Evolutionary conservation across 1,139 yeast species (phyloP), one percentile per base, ranked within the genome.

Genomic region (Taphrina flavorubra): DNA sequence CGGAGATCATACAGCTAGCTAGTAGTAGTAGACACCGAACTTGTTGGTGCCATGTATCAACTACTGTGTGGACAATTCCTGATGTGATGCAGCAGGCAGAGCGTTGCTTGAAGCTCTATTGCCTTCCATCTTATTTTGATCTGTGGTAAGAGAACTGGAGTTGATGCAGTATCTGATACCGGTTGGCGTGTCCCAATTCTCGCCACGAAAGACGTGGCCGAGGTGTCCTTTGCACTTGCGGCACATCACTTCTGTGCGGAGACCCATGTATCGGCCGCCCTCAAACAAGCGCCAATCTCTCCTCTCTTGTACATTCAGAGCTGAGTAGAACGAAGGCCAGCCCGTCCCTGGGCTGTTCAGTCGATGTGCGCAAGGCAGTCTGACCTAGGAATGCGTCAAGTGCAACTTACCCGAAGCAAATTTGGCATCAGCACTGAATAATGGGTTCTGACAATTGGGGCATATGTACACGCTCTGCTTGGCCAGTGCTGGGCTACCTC

Each of bases 81-180:
- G 31, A 25, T 25, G 4, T 25, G 31, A 25, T 25, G 31, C 31
- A 25, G 31, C 31, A 25, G 4, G 31, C 31, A 25, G 4, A 4
- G 31, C 31, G 31, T 25, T 25, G 31, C 31, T 25, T 25, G 31
- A 25, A 25, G 31, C 31, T 25, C 31, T 25, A 25, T 25, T 25
- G 2, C 31, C 31, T 25, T 25, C 31, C 31, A 25, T 2, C 2
- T 25, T 25, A 25, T 25, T 25, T n/a, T 44, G 36, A 34, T 20
- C 53, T 6, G n/a, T 8, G 14, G 44, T 8, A 6, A 56, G 13
- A 31, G 60, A 37, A 14, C 60, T 40, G 8, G 69, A 58, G 25
- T 94, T 94, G 34, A 92, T 97, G 78, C 99, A 94, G 77, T 94
- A 98, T 77, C 99, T 85, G 73, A 85, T 94, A 77, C 92, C 95